These are phyloP conservation scores for Fusarium sp. DNA, from an alignment of 2,329 filamentous ascomycete species.

Conservation along the genomic window DNA sequence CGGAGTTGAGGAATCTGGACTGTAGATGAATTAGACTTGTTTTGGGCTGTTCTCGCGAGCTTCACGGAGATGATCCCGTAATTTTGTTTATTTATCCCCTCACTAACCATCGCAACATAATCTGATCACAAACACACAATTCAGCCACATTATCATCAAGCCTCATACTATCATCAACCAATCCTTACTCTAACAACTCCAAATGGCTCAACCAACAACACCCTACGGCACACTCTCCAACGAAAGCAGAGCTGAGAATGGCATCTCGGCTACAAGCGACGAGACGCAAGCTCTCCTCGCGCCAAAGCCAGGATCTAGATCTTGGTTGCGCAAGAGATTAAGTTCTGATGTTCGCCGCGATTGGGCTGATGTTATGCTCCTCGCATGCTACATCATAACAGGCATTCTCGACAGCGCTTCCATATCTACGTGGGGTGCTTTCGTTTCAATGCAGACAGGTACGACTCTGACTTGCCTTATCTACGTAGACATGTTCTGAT, in stretches of 20 bases:
- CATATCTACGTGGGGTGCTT: slow-evolving; percentile 81
- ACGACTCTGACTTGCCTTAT: slow-evolving; percentile 17
- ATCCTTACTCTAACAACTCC: too few species aligned
- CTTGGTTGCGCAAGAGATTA: slow-evolving; percentile 36
- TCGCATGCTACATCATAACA: slow-evolving; percentile 81
- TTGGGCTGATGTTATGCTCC: slow-evolving; percentile 74
- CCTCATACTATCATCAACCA: background rate
- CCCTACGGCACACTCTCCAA: slow-evolving; percentile 31
- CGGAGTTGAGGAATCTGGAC: background rate
- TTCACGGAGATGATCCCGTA: background rate
- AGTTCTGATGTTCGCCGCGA: slow-evolving; percentile 54
- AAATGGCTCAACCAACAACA: slow-evolving; percentile 24
- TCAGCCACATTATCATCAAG: background rate
- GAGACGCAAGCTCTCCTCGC: slow-evolving; percentile 32
- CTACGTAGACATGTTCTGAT: background rate
- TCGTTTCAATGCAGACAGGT: slow-evolving; percentile 88
- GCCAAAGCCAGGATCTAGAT: slow-evolving; percentile 24
- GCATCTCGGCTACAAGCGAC: background rate
- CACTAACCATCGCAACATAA: background rate
- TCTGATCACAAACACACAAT: background rate
- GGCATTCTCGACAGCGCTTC: slow-evolving; percentile 81
- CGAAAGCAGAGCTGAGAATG: slow-evolving; percentile 13
- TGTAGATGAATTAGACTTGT: background rate
- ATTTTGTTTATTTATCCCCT: slow-evolving; percentile 13
- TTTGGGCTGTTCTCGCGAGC: background rate